Evolutionary conservation across 2,329 filamentous ascomycete genomes (phyloP).

Genomic region (Penicillium sp.): DNA sequence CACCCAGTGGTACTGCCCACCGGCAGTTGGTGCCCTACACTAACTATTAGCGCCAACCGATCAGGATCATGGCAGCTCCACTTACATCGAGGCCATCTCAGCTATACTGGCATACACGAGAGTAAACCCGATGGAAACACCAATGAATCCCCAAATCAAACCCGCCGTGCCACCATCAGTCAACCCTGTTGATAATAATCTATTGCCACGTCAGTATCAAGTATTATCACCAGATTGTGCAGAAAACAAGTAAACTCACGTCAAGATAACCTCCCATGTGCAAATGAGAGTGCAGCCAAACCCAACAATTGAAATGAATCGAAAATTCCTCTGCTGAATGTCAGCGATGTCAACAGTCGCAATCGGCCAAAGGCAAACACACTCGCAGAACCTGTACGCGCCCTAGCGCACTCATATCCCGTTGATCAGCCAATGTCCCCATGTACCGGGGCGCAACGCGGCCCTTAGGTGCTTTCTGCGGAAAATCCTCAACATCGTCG

Average conservation of each 20-base stretch:
- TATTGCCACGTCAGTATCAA: conserved; percentile 17
- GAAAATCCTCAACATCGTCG: conserved; percentile 19
- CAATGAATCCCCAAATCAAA: conserved; percentile 40
- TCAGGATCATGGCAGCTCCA: background rate
- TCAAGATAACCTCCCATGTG: conserved; percentile 47
- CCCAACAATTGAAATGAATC: conserved; percentile 47
- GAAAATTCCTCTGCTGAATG: conserved; percentile 43
- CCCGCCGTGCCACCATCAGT: conserved; percentile 40
- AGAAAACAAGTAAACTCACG: conserved; percentile 26
- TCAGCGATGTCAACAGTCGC: conserved; percentile 1
- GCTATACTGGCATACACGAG: conserved; percentile 42
- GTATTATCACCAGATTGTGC: background rate
- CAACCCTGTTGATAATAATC: conserved; percentile 31
- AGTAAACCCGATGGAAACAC: conserved; percentile 31
- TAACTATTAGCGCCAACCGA: background rate
- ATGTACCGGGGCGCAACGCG: conserved; percentile 38
- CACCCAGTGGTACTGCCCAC: conserved; percentile 37
- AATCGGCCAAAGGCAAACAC: conserved; percentile 19
- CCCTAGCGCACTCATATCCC: conserved; percentile 41
- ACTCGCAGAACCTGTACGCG: conserved; percentile 42
- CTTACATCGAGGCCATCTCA: conserved; percentile 47
- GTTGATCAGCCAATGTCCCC: conserved; percentile 38
- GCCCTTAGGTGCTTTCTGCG: conserved; percentile 24
- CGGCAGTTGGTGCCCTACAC: conserved; percentile 41
- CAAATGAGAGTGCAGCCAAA: conserved; percentile 46